A percentile compares a stretch with the other conserved stretches of the same genome.
Evolutionary conservation across 495 filamentous ascomycete genomes (phyloP).

Genomic region (Cudoniella acicularis): DNA sequence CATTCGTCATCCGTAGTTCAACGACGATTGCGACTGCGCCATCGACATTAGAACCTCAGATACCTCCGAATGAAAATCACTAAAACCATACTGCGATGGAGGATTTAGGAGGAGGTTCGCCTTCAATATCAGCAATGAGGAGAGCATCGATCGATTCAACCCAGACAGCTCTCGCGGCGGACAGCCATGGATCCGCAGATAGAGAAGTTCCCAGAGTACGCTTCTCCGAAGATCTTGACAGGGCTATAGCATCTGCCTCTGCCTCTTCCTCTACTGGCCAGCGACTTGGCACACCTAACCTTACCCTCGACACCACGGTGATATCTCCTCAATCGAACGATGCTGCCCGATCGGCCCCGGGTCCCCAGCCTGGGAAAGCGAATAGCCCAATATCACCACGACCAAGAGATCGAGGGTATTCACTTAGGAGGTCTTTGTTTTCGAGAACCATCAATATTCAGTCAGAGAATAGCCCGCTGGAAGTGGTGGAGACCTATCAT

Average conservation of each 20-base stretch:
- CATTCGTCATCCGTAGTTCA: too few relatives aligned
- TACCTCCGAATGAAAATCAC: too few relatives aligned
- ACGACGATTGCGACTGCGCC: too few relatives aligned
- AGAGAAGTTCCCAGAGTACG: constrained; percentile 21
- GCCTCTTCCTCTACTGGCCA: not conserved
- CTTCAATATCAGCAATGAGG: too few relatives aligned
- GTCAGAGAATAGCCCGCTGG: constrained; percentile 14
- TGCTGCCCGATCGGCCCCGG: not conserved
- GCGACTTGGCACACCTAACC: not conserved
- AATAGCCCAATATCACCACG: constrained; percentile 14
- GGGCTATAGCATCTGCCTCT: constrained; percentile 2
- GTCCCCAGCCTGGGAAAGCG: not conserved
- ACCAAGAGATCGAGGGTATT: constrained; percentile 26
- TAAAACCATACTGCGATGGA: too few relatives aligned
- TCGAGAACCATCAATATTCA: constrained; percentile 14
- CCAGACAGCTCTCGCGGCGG: too few relatives aligned
- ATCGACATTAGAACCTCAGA: too few relatives aligned
- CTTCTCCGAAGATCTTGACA: constrained; percentile 23
- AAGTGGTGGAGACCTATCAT: constrained; percentile 11
- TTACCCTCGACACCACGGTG: constrained; percentile 14
- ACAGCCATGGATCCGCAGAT: too few relatives aligned
- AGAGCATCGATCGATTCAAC: constrained; percentile 12
- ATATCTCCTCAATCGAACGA: constrained; percentile 6
- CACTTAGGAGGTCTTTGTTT: constrained; percentile 22
- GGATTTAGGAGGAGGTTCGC: too few relatives aligned